These are phyloP conservation scores for Cephalotrichum gorgonifer DNA, from an alignment of 2,329 filamentous ascomycete genomes.

Conservation along the genomic window DNA sequence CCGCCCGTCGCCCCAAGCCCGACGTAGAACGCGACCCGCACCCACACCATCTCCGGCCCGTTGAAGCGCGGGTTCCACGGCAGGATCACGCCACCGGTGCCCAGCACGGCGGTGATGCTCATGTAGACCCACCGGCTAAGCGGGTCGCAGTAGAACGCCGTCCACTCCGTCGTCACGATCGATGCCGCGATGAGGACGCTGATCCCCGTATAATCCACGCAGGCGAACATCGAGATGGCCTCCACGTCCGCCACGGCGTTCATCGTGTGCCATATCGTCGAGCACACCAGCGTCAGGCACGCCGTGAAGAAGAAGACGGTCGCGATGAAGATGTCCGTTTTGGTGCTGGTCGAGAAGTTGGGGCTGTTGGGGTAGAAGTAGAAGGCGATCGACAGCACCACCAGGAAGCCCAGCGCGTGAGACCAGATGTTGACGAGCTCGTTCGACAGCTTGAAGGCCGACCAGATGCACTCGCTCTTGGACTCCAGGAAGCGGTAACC, in stretches of 20 bases:
- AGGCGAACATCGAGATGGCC: conserved; percentile 89
- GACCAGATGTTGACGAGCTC: conserved; percentile 98
- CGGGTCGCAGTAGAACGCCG: conserved; percentile 96
- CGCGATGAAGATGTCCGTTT: conserved; percentile 80
- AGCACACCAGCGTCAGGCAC: conserved; percentile 89
- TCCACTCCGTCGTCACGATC: conserved; percentile 98
- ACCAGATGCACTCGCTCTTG: conserved; percentile 78
- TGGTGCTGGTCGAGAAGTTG: conserved; percentile 80
- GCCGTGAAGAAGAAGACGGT: conserved; percentile 94
- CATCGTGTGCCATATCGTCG: conserved; percentile 97
- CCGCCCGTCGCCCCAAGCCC: conserved; percentile 81
- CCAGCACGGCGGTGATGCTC: conserved; percentile 66
- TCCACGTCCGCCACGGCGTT: conserved; percentile 86
- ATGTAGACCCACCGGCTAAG: conserved; percentile 81
- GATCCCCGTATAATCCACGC: conserved; percentile 97
- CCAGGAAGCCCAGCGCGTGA: conserved; percentile 76
- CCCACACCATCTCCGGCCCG: conserved; percentile 82
- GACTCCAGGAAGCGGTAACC: conserved; percentile 93
- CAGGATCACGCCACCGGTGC: conserved; percentile 77
- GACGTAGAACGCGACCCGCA: conserved; percentile 84
- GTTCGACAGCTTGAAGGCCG: conserved; percentile 77
- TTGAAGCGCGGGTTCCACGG: conserved; percentile 98
- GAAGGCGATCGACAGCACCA: conserved; percentile 82
- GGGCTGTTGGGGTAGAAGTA: conserved; percentile 88
- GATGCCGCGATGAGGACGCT: conserved; percentile 88